phyloP scores from a whole-genome alignment of 768 basidiomycete species.

The Mycena latifolia region DNA sequence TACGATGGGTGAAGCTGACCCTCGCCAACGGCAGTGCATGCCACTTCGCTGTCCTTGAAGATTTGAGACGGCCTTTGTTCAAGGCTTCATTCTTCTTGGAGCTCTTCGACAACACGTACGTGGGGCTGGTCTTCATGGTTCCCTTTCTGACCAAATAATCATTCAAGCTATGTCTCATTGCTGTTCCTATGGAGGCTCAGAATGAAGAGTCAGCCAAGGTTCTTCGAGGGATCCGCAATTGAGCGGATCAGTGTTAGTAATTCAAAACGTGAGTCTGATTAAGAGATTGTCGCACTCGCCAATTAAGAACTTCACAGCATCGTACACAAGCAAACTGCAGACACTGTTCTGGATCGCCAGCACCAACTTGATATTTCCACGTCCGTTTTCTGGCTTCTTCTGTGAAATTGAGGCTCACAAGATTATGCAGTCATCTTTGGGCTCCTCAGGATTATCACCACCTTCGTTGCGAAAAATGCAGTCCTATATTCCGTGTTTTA shows the following conservation, averaged over 20 bases:
- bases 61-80: neutral
- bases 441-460: neutral
- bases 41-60: too few species aligned
- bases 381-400: neutral
- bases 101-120: neutral
- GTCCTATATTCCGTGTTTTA: neutral
- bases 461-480: neutral
- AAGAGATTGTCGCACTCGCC: too few species aligned
- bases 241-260: neutral
- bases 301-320: neutral
- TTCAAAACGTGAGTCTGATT: neutral
- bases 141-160: neutral
- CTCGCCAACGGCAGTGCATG: too few species aligned
- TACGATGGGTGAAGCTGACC: constrained; percentile 5
- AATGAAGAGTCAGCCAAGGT: neutral
- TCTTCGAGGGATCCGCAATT: neutral
- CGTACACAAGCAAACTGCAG: constrained; percentile 10
- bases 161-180: constrained; percentile 1
- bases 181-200: constrained; percentile 10
- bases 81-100: neutral
- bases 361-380: constrained; percentile 33
- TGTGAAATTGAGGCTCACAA: neutral
- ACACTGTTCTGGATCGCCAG: constrained; percentile 33
- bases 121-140: too few species aligned
- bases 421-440: constrained; percentile 7